These are phyloP conservation scores for Ophiostoma ulmi DNA, from an alignment of 2,329 filamentous ascomycete species.

Conservation along the genomic window DNA sequence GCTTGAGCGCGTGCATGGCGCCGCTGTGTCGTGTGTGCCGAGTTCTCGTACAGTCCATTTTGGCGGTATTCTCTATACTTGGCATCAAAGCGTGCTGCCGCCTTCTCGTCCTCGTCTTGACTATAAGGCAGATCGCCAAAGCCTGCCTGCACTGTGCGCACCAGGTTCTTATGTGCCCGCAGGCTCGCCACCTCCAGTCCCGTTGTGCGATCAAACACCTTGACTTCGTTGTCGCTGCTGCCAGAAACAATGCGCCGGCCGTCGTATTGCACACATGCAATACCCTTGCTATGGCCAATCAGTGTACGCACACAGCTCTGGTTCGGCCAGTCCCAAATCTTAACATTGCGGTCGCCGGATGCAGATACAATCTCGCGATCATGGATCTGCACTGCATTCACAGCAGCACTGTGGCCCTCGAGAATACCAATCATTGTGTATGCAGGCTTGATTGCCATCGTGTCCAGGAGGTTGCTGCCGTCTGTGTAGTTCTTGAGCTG, in stretches of 20 bases:
- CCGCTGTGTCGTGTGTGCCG: background rate
- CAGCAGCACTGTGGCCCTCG: slow-evolving; percentile 80
- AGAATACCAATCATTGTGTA: slow-evolving; percentile 75
- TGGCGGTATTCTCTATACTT: slow-evolving; percentile 51
- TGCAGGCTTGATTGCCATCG: slow-evolving; percentile 53
- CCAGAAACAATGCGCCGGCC: slow-evolving; percentile 89
- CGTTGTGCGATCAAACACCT: slow-evolving; percentile 84
- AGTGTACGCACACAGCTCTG: slow-evolving; percentile 72
- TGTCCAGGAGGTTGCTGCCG: slow-evolving; percentile 41
- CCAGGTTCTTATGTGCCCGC: slow-evolving; percentile 73
- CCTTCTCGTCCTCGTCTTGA: slow-evolving; percentile 64
- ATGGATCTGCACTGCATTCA: slow-evolving; percentile 91
- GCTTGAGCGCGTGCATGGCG: slow-evolving; percentile 13
- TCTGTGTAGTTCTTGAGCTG: slow-evolving; percentile 50
- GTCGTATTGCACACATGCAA: slow-evolving; percentile 96
- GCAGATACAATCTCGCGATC: slow-evolving; percentile 86
- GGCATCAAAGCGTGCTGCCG: slow-evolving; percentile 65
- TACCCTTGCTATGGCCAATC: slow-evolving; percentile 85
- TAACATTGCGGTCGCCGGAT: slow-evolving; percentile 88
- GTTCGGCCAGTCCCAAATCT: slow-evolving; percentile 86
- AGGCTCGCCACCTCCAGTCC: slow-evolving; percentile 86
- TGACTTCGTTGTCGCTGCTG: slow-evolving; percentile 92
- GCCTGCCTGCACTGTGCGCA: slow-evolving; percentile 89
- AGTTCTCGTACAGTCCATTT: slow-evolving; percentile 36
- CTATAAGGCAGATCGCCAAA: slow-evolving; percentile 86